Conservation (phyloP, 148 eudicot genomes). For the Camellia japonica region DNA sequence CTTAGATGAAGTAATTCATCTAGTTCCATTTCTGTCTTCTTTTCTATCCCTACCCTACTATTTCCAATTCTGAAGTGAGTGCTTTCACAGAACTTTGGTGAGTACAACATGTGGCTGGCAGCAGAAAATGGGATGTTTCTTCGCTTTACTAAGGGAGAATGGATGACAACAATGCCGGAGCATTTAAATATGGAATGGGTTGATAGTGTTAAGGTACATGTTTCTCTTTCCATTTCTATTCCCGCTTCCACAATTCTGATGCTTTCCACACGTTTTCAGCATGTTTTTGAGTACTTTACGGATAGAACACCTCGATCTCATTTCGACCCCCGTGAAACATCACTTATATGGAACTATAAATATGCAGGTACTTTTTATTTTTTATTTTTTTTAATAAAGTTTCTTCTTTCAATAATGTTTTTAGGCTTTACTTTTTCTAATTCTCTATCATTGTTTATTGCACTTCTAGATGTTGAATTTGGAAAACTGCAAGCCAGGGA, state of each 20-base stretch:
- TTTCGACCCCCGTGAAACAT: constrained; percentile 85
- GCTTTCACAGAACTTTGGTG: constrained; percentile 67
- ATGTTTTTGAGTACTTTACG: constrained; percentile 89
- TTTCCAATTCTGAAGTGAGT: constrained; percentile 19
- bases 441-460: background rate
- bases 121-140: constrained; percentile 99
- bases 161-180: constrained; percentile 99
- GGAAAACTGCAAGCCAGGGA: constrained; percentile 97
- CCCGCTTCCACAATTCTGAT: constrained; percentile 4
- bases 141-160: constrained; percentile 71
- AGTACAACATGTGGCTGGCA: constrained; percentile 93
- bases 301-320: constrained; percentile 97
- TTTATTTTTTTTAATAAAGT: too few relatives aligned
- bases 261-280: constrained; percentile 43
- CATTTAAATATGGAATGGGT: constrained; percentile 91
- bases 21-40: constrained; percentile 6
- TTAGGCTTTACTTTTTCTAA: background rate
- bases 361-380: constrained; percentile 61
- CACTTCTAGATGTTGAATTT: constrained; percentile 67
- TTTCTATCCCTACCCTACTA: background rate
- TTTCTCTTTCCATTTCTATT: background rate
- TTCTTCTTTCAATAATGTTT: background rate
- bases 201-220: constrained; percentile 71
- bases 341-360: constrained; percentile 96
- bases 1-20: constrained; percentile 61